Evolutionary conservation across 2,329 filamentous ascomycete species (phyloP).

Genomic region (Tothia fuscella): DNA sequence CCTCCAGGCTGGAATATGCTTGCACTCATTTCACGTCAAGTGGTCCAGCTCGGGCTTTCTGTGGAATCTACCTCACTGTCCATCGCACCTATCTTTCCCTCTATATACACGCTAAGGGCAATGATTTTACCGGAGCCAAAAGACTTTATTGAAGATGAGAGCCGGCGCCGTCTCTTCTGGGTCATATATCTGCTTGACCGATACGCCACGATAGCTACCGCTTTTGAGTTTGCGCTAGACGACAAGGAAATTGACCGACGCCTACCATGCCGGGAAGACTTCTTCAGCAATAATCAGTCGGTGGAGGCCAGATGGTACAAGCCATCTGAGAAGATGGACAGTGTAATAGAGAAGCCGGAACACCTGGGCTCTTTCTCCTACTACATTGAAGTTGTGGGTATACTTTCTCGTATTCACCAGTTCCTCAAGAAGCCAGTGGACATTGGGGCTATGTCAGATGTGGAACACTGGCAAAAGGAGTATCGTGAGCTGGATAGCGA

Average conservation of each 20-base stretch:
- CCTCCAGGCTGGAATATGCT: slow-evolving; percentile 88
- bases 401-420: slow-evolving; percentile 75
- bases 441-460: slow-evolving; percentile 70
- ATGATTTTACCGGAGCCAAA: slow-evolving; percentile 73
- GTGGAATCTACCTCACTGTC: slow-evolving; percentile 72
- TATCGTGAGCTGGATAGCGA: slow-evolving; percentile 77
- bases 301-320: slow-evolving; percentile 78
- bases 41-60: slow-evolving; percentile 75
- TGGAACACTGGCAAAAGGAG: slow-evolving; percentile 78
- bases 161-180: slow-evolving; percentile 76
- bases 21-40: slow-evolving; percentile 75
- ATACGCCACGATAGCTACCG: slow-evolving; percentile 81
- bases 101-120: slow-evolving; percentile 79
- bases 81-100: slow-evolving; percentile 66
- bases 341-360: slow-evolving; percentile 57
- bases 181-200: slow-evolving; percentile 85
- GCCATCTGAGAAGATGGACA: slow-evolving; percentile 39
- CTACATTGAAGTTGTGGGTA: slow-evolving; percentile 80
- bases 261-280: slow-evolving; percentile 75
- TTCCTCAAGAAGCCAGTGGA: slow-evolving; percentile 85
- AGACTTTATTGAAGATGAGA: slow-evolving; percentile 84
- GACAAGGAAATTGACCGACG: slow-evolving; percentile 83
- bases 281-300: slow-evolving; percentile 71
- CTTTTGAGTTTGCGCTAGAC: slow-evolving; percentile 81
- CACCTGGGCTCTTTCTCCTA: slow-evolving; percentile 81